Evolutionary conservation across 2,329 filamentous ascomycete species (phyloP), one percentile per base, ranked within the genome.

Genomic region (Aspergillus jensenii): DNA sequence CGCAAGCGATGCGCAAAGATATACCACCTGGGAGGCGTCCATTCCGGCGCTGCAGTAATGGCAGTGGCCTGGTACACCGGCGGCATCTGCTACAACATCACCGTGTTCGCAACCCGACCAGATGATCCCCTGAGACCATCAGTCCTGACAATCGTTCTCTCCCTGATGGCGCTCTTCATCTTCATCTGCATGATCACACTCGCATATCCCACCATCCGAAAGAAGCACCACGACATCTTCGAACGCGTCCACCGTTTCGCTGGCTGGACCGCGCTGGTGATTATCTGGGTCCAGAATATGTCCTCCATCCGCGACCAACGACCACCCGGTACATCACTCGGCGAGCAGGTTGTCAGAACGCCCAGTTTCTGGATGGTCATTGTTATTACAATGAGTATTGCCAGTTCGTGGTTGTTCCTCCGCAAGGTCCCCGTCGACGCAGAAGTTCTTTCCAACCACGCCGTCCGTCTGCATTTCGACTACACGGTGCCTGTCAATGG

Each of bases 61-160:
- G 73, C 74, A 1, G 63, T 72, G n/a, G 43, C 71, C 8, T 82
- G 80, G 80, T 81, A 77, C 68, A 41, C 58, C 7, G 60, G 60
- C 17, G 62, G 60, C 3, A 59, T 63, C 39, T 58, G 54, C 33
- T 60, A 59, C 27, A 61, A 17, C 7, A 31, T 55, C 33, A 33
- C 31, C 44, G 9, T 21, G 5, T 48, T 48, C 45, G 44, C 21
- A 11, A 31, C 33, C 9, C 35, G 35, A 3, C 25, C 52, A 4
- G 11, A 27, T 1, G 23, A 31, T 40, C 9, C 19, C 11, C 5
- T 37, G 8, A 46, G 35, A 35, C 45, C 31, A 14, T 55, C 52
- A 4, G 21, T 55, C 3, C 43, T 47, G 2, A 48, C 59, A 17
- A 39, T 56, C 17, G 37, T 44, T 0, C 59, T 63, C 2, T 63